Base-by-base conservation (phyloP, 495 filamentous ascomycete genomes). In the Tuber borchii region DNA sequence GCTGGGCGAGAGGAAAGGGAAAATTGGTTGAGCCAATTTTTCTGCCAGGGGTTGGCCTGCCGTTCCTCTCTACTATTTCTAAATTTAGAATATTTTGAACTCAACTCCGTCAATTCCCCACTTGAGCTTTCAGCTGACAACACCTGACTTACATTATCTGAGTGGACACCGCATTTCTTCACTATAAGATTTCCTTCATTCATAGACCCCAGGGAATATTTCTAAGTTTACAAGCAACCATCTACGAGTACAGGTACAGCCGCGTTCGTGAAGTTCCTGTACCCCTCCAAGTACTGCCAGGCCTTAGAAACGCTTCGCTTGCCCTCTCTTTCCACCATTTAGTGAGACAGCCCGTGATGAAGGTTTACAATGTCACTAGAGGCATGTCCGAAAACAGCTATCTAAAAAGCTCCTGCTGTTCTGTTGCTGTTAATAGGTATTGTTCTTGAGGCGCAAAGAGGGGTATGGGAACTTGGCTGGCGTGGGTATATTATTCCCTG, bases 21-120 rank as follows among this genome's bases (percentile, higher is more conserved):
- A 69, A 74, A 51, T 77, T 48, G 69, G 72, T 69, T 71, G 73
- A 77, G 76, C 76, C 76, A 77, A 70, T 71, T 70, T 72, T 75
- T 48, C 43, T 69, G 56, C 77, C 76, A 79, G 78, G 78, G 78
- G 76, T 51, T 79, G 34, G 56, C 31, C 31, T 51, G 46, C 19
- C 8, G 46, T 48, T 6, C 39, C 46, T 48, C 22, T 12, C 19
- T 56, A 31, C 56, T 31, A 17, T 65, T 65, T 65, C 56, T 65
- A 65, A 65, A 65, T 65, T 65, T 65, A n/a, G 56, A 65, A 16
- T 31, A 65, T 65, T 65, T 3, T 65, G 26, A 31, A 26, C 56
- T 31, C 56, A 31, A 65, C 56, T 10, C 51, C 22, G n/a, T 14
- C 51, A 56, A 56, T 56, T 65, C 56, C 26, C 26, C n/a, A 65